Base-by-base conservation (phyloP, 352 stramenopile genomes). In the Ochromonadaceae sp. region DNA sequence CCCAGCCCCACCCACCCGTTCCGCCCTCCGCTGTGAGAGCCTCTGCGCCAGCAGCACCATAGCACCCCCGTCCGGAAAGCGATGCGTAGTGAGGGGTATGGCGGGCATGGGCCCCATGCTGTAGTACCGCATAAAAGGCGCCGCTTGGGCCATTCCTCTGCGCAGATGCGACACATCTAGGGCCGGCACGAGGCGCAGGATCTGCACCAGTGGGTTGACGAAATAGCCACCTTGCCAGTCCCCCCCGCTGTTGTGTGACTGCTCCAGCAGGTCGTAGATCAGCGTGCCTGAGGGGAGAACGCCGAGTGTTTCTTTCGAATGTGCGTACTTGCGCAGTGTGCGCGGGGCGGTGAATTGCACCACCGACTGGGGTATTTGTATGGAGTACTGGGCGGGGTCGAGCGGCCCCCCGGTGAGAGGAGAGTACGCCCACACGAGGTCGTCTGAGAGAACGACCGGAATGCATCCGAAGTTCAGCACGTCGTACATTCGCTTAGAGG, bases 401-500 rank as follows among this genome's bases (percentile, higher is more conserved):
- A 63, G 41, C 20, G 9, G 3, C 22, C 55, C 55, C 22, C 59
- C 59, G 22, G 59, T 63, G 17, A 44, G 28, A 47, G 48, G 9
- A 5, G 3, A 28, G 12, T 28, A 66, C 15, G 59, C 59, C 46
- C 52, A 66, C 48, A 66, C 46, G 2, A 65, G 22, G 42, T 66
- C 59, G 42, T 66, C 59, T 4, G 59, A 66, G 3, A 66, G 26
- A 17, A 66, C 15, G 5, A 66, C 59, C 31, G 59, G 59, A 31
- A 66, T 22, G 28, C 59, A 66, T 2, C 59, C 59, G 42, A 49
- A 43, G 25, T 63, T 58, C n/a, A 66, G 20, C 5, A 65, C 59
- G 42, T 66, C 59, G 43, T 66, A 66, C 59, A 66, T 66, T 26
- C 59, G 12, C 46, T 66, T 66, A 17, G 59, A 58, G 2, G 46